Evolutionary conservation across 371 early-diverging fungal genomes (phyloP), one percentile per base, ranked within the genome.

Genomic region (Actinomortierella ambigua): DNA sequence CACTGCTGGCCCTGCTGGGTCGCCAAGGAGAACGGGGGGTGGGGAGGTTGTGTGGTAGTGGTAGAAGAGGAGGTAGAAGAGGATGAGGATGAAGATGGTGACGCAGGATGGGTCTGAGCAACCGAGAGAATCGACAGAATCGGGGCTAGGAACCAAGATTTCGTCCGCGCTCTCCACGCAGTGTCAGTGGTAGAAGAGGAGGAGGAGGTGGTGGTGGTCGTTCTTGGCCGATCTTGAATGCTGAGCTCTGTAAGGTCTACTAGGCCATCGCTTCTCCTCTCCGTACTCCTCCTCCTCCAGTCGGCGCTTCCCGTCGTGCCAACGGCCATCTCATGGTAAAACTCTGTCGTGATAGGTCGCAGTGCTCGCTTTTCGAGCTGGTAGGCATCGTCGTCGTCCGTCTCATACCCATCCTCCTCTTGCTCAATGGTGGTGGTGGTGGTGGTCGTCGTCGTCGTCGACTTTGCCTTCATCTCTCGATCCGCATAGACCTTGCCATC

Each of bases 351-450:
- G 0, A 50, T 40, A 20, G 73, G 73, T 3, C 44, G 56, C 7
- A 71, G 54, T 17, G 50, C 59, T 18, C 73, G 66, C 24, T 59
- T 71, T 47, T 66, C 63, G 17, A 71, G 57, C 50, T 61, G 34
- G 22, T 62, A 63, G 18, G 63, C 66, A 28, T 79, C 80, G n/a
- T 81, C 79, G 29, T 82, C 80, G 0, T 71, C 70, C 0, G 69
- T 68, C 50, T 82, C 79, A 17, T 77, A 61, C 2, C 71, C 78
- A 20, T 67, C 67, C 2, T 53, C 47, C 6, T 50, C 50, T 18
- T 39, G 50, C 7, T 24, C 34, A n/a, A n/a, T n/a, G n/a, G 43
- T 18, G 47, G 29, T 49, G 61, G 52, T 11, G 62, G n/a, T n/a
- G n/a, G n/a, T n/a, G n/a, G n/a, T 50, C 6, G 18, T 23, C 14